A percentile compares a stretch with the other conserved stretches of the same genome.
Conservation (phyloP, 148 eudicot genomes). For the Silene conica region DNA sequence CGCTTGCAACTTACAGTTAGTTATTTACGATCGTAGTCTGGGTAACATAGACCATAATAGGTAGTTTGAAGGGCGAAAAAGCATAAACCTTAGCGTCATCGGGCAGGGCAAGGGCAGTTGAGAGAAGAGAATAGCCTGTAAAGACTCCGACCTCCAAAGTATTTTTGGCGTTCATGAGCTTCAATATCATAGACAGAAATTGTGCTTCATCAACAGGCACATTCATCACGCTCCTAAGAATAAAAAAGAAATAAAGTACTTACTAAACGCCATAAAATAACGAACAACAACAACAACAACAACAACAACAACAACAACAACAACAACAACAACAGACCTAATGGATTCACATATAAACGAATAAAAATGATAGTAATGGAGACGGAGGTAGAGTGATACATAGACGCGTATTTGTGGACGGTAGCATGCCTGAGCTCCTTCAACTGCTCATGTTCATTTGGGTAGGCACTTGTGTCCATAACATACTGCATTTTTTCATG, state of each 20-base stretch:
- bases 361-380: too few relatives aligned
- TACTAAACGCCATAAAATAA: too few relatives aligned
- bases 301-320: too few relatives aligned
- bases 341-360: too few relatives aligned
- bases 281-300: too few relatives aligned
- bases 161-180: conserved; percentile 57
- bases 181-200: conserved; percentile 41
- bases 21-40: neutral
- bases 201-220: conserved; percentile 50
- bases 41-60: neutral
- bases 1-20: too few relatives aligned
- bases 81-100: conserved; percentile 48
- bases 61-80: neutral
- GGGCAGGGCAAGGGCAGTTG: conserved; percentile 68
- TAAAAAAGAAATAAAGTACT: too few relatives aligned
- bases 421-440: conserved; percentile 31
- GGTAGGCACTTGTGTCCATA: conserved; percentile 33
- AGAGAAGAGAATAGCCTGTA: conserved; percentile 60
- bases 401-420: conserved; percentile 22
- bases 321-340: too few relatives aligned
- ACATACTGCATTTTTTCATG: conserved; percentile 19
- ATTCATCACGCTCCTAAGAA: conserved; percentile 43
- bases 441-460: conserved; percentile 28
- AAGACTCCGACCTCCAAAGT: conserved; percentile 64
- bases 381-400: conserved; percentile 10